Conservation (phyloP, 164 flowering plant species). For the Annona cherimola region DNA sequence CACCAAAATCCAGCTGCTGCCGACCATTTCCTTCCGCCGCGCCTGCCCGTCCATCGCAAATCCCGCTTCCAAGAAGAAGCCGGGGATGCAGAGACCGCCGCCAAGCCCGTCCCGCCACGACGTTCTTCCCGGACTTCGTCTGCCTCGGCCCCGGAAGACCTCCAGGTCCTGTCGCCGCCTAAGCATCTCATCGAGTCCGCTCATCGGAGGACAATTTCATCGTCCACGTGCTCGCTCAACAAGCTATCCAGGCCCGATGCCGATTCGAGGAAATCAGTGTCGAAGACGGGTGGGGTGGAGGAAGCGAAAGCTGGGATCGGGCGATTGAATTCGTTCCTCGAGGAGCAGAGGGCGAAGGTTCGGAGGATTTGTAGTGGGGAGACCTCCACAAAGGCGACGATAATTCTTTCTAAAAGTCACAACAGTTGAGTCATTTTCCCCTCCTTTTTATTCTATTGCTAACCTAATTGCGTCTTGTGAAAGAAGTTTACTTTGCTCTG, state of each 20-base stretch:
- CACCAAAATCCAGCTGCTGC: background rate
- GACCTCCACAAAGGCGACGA: conserved; percentile 37
- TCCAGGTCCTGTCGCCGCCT: conserved; percentile 43
- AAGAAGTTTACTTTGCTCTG: too few relatives aligned
- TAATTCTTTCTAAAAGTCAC: conserved; percentile 56
- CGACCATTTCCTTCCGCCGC: conserved; percentile 24
- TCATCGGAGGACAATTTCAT: conserved; percentile 44
- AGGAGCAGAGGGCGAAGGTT: conserved; percentile 42
- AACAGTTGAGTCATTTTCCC: conserved; percentile 39
- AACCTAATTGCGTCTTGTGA: too few relatives aligned
- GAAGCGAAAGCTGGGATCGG: background rate
- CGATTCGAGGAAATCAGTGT: background rate
- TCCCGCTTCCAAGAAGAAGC: conserved; percentile 49
- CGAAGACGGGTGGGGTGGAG: background rate
- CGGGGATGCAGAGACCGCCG: conserved; percentile 19
- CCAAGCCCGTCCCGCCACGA: conserved; percentile 18
- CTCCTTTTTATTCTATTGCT: background rate
- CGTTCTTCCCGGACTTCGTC: conserved; percentile 28
- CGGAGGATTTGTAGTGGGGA: conserved; percentile 37
- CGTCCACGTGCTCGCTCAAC: conserved; percentile 45
- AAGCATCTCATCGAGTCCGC: conserved; percentile 35
- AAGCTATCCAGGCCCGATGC: conserved; percentile 17
- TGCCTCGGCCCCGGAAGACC: conserved; percentile 11
- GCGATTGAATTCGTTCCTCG: conserved; percentile 46
- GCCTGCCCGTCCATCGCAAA: conserved; percentile 31